Evolutionary conservation across 345 rosid species (phyloP).

Genomic region (Arabis hirsuta): DNA sequence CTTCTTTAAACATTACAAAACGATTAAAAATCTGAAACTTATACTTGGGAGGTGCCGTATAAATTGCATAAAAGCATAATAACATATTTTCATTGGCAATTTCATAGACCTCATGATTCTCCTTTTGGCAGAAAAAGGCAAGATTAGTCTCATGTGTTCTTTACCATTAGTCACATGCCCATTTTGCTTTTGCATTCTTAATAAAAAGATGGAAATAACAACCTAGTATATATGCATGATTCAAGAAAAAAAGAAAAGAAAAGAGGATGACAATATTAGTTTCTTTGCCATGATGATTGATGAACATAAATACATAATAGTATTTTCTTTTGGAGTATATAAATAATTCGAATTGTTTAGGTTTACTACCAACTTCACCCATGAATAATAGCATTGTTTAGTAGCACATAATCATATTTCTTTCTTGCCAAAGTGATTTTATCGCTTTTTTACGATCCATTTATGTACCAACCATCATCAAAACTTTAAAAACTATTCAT

Average conservation of each 20-base stretch:
- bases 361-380: too few species aligned
- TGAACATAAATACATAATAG: background rate
- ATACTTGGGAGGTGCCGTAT: background rate
- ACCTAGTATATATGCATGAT: background rate
- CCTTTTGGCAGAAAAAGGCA: constrained; percentile 21
- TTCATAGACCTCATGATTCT: constrained; percentile 17
- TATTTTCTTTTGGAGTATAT: too few species aligned
- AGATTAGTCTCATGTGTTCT: constrained; percentile 30
- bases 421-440: too few species aligned
- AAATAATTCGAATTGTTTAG: too few species aligned
- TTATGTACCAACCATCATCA: too few species aligned
- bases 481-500: too few species aligned
- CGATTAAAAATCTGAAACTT: background rate
- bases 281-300: background rate
- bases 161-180: constrained; percentile 27
- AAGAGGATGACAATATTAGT: constrained; percentile 4
- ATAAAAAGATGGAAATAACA: background rate
- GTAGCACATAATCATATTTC: too few species aligned
- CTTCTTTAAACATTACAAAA: background rate
- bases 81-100: background rate
- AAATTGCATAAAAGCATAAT: background rate
- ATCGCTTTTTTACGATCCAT: too few species aligned
- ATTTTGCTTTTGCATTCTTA: constrained; percentile 12
- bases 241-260: background rate
- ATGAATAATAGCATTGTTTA: too few species aligned